Conservation (phyloP, 2,329 filamentous ascomycete genomes). For the Calonectria pseudoturangicola region DNA sequence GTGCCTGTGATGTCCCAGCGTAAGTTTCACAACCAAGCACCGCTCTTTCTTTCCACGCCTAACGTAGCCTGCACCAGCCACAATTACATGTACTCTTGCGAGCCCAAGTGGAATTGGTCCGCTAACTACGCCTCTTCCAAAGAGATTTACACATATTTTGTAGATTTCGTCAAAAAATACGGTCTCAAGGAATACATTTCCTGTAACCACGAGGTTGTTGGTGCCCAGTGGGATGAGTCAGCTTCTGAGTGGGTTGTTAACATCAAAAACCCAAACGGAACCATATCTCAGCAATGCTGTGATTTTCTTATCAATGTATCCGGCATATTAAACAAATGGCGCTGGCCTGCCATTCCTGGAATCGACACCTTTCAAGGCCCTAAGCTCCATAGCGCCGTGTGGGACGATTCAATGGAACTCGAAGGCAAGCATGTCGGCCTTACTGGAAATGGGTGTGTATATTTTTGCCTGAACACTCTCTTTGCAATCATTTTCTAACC, state of each 20-base stretch:
- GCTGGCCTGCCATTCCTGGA: conserved; percentile 28
- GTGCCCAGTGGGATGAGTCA: not conserved
- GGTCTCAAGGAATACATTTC: not conserved
- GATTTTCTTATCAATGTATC: conserved; percentile 26
- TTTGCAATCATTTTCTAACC: too few species aligned
- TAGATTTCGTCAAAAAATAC: not conserved
- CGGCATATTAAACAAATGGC: conserved; percentile 25
- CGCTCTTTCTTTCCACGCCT: not conserved
- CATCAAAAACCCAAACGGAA: not conserved
- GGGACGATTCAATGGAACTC: not conserved
- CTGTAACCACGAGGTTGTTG: not conserved
- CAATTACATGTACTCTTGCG: not conserved
- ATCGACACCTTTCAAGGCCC: conserved; percentile 16
- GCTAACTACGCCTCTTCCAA: not conserved
- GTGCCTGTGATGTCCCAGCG: not conserved
- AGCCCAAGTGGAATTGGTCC: not conserved
- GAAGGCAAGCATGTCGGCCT: conserved; percentile 26
- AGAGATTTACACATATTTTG: not conserved
- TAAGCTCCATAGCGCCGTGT: conserved; percentile 23
- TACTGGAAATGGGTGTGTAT: conserved; percentile 20
- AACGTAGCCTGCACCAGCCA: not conserved
- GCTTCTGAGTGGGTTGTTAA: not conserved
- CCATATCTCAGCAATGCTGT: not conserved
- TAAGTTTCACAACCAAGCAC: not conserved
- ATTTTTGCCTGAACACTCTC: not conserved